Percentiles rank a stretch among this genome's conserved stretches.
Evolutionary conservation across 2,329 filamentous ascomycete genomes (phyloP).

Genomic region (Macrophomina tecta): DNA sequence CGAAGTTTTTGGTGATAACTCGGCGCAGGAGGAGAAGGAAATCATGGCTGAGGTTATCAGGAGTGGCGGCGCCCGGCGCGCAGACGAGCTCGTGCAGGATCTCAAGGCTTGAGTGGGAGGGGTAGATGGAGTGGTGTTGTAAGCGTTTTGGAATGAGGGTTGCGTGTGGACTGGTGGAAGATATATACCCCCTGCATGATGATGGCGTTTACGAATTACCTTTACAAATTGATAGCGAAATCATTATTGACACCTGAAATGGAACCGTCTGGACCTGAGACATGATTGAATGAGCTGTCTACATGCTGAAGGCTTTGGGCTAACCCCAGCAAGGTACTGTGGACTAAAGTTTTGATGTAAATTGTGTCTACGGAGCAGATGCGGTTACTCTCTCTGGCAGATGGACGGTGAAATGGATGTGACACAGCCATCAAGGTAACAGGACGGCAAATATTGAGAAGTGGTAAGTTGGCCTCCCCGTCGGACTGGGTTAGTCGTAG

Average conservation of each 20-base stretch:
- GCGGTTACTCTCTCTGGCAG: too few relatives aligned
- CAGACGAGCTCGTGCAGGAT: conserved; percentile 16
- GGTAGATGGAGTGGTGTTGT: not conserved
- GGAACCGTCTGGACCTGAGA: too few relatives aligned
- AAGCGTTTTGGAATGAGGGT: not conserved
- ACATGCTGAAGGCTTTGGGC: too few relatives aligned
- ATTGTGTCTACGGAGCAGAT: too few relatives aligned
- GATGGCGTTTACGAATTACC: not conserved
- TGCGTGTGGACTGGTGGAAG: not conserved
- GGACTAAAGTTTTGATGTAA: too few relatives aligned
- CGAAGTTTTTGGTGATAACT: conserved; percentile 41
- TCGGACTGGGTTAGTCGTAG: too few relatives aligned
- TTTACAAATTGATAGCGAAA: not conserved
- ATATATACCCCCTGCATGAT: not conserved
- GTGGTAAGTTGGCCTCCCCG: too few relatives aligned
- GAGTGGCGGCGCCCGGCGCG: conserved; percentile 9
- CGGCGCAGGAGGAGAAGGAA: conserved; percentile 41
- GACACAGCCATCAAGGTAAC: too few relatives aligned
- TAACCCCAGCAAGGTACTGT: too few relatives aligned
- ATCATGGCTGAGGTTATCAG: conserved; percentile 23
- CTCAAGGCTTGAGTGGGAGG: conserved; percentile 8
- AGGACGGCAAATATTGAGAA: too few relatives aligned
- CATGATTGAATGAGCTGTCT: too few relatives aligned
- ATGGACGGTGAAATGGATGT: too few relatives aligned
- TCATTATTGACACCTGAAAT: not conserved